phyloP scores from a whole-genome alignment of 495 filamentous ascomycete genomes.

The Daldinia bambusicola region DNA sequence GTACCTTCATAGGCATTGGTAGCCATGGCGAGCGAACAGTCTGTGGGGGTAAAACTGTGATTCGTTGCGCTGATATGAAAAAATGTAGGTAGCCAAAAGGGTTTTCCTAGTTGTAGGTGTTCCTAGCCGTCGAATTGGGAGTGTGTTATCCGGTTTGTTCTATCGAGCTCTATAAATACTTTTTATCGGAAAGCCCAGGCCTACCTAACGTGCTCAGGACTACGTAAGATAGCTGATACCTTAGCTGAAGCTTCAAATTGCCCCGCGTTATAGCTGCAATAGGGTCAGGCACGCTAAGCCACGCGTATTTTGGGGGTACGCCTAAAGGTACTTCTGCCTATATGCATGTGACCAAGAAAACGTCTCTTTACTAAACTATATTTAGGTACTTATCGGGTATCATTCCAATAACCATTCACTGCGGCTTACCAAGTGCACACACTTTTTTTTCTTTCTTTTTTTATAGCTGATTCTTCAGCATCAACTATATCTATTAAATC shows the following conservation, averaged over 20 bases:
- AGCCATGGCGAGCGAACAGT: slow-evolving; percentile 51
- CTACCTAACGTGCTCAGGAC: slow-evolving; percentile 2
- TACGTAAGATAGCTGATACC: slow-evolving; percentile 21
- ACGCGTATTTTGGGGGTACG: slow-evolving; percentile 20
- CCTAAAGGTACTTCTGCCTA: neutral
- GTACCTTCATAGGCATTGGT: slow-evolving; percentile 59
- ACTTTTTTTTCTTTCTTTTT: no score
- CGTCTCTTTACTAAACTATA: neutral
- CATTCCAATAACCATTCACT: neutral
- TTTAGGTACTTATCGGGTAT: slow-evolving; percentile 3
- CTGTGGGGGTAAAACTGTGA: neutral
- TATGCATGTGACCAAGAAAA: neutral
- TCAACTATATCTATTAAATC: no score
- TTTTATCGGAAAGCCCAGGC: no score
- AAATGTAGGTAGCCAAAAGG: slow-evolving; percentile 3
- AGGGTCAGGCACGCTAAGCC: slow-evolving; percentile 25
- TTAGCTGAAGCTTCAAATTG: slow-evolving; percentile 15
- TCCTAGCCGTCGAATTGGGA: no score
- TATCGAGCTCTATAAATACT: slow-evolving; percentile 3
- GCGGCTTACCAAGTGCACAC: no score
- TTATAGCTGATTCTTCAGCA: no score
- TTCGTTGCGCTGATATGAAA: neutral
- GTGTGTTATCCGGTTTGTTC: neutral
- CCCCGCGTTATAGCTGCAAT: slow-evolving; percentile 20
- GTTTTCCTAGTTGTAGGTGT: no score